Conservation (phyloP, 768 basidiomycete genomes). For the Mycena pura region DNA sequence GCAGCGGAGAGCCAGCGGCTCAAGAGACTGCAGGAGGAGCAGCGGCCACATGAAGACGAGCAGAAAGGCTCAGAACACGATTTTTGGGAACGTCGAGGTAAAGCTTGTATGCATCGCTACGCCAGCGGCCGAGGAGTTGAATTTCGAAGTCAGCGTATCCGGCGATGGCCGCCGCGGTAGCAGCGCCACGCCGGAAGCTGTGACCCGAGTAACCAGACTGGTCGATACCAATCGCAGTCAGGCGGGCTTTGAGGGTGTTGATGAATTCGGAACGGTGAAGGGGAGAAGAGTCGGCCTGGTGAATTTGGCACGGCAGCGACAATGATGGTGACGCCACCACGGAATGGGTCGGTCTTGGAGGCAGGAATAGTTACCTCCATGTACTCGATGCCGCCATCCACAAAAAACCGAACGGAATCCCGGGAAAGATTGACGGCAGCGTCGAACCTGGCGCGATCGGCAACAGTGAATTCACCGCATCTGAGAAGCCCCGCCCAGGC, state of each 20-base stretch:
- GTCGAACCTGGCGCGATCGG: too few relatives aligned
- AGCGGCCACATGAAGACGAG: slow-evolving; percentile 36
- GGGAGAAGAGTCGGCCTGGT: too few relatives aligned
- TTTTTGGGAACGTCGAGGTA: slow-evolving; percentile 38
- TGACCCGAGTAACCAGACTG: slow-evolving; percentile 30
- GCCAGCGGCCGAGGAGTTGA: slow-evolving; percentile 44
- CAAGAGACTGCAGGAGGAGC: slow-evolving; percentile 12
- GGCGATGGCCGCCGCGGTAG: slow-evolving; percentile 37
- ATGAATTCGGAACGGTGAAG: slow-evolving; percentile 25
- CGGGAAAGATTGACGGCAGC: too few relatives aligned
- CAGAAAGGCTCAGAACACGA: slow-evolving; percentile 37
- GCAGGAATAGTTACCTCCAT: too few relatives aligned
- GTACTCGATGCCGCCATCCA: too few relatives aligned
- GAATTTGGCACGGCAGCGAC: too few relatives aligned
- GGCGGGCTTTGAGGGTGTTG: not conserved
- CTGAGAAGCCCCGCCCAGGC: too few relatives aligned
- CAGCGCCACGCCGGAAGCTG: slow-evolving; percentile 35
- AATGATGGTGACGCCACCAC: too few relatives aligned
- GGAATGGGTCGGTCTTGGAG: too few relatives aligned
- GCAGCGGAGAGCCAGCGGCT: slow-evolving; percentile 19
- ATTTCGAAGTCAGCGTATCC: slow-evolving; percentile 43
- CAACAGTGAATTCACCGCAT: too few relatives aligned
- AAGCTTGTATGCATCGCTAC: slow-evolving; percentile 44
- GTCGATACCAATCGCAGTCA: slow-evolving; percentile 21
- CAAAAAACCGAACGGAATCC: too few relatives aligned